Conservation (phyloP, 345 rosid species). For the Luvunga scandens region DNA sequence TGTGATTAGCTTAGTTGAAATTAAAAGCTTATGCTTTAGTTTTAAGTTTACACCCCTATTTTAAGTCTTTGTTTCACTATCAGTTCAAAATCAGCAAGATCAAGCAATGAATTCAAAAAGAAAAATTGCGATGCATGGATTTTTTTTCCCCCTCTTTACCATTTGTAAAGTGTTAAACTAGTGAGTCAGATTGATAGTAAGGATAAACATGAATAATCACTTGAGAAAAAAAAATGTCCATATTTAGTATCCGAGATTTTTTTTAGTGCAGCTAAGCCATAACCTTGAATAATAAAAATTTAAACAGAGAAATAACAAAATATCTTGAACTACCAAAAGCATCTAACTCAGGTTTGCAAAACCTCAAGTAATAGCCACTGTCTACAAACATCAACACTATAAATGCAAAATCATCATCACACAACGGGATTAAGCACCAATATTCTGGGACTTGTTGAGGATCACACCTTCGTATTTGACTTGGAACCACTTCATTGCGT, state of each 20-base stretch:
- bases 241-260: background rate
- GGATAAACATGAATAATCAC: background rate
- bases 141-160: too few relatives aligned
- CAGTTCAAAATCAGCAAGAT: too few relatives aligned
- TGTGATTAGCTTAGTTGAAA: too few relatives aligned
- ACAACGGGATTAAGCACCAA: background rate
- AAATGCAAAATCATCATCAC: slow-evolving; percentile 7
- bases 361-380: background rate
- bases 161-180: background rate
- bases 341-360: background rate
- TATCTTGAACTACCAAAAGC: background rate
- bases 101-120: too few relatives aligned
- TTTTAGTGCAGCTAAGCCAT: background rate
- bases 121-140: too few relatives aligned
- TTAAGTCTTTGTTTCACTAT: too few relatives aligned
- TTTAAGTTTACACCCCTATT: too few relatives aligned
- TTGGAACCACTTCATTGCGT: slow-evolving; percentile 64
- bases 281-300: background rate
- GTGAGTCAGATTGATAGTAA: background rate
- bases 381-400: slow-evolving; percentile 2
- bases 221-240: background rate
- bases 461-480: slow-evolving; percentile 65
- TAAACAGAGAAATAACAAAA: background rate
- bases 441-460: slow-evolving; percentile 47
- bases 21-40: too few relatives aligned